Evolutionary conservation across 441 rosid species (phyloP).

Genomic region (Adansonia rubrostipa): DNA sequence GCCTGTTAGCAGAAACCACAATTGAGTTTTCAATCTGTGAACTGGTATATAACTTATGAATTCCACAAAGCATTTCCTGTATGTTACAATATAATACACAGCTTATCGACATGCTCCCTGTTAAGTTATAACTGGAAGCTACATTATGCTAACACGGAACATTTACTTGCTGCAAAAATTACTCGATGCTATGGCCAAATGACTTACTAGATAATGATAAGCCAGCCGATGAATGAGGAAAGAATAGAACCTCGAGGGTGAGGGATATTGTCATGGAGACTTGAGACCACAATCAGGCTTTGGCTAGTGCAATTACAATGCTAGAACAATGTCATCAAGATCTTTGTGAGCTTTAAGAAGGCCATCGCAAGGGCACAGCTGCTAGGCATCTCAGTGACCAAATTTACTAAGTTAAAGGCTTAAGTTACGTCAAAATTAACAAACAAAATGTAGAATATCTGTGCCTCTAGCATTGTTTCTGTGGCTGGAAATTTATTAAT

Average conservation of each 20-base stretch:
- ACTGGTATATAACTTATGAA: background rate
- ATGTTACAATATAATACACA: constrained; percentile 23
- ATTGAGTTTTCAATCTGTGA: background rate
- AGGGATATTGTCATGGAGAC: background rate
- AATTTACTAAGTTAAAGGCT: background rate
- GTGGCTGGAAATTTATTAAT: constrained; percentile 1
- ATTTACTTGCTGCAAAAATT: background rate
- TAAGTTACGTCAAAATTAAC: background rate
- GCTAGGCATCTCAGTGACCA: background rate
- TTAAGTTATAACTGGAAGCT: constrained; percentile 14
- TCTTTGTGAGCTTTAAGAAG: constrained; percentile 22
- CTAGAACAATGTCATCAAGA: background rate
- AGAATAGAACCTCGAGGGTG: background rate
- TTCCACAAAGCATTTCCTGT: background rate
- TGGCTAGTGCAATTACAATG: background rate
- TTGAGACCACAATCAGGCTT: background rate
- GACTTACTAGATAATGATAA: background rate
- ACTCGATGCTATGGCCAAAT: constrained; percentile 10
- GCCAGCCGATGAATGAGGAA: constrained; percentile 7
- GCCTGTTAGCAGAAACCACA: background rate
- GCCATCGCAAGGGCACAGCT: background rate
- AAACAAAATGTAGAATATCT: constrained; percentile 7
- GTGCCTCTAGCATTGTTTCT: constrained; percentile 2
- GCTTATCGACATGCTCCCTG: constrained; percentile 26
- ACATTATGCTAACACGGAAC: background rate